A percentile compares a stretch with the other conserved stretches of the same genome.
phyloP scores from a whole-genome alignment of 148 eudicot genomes.

The Euryodendron excelsum region DNA sequence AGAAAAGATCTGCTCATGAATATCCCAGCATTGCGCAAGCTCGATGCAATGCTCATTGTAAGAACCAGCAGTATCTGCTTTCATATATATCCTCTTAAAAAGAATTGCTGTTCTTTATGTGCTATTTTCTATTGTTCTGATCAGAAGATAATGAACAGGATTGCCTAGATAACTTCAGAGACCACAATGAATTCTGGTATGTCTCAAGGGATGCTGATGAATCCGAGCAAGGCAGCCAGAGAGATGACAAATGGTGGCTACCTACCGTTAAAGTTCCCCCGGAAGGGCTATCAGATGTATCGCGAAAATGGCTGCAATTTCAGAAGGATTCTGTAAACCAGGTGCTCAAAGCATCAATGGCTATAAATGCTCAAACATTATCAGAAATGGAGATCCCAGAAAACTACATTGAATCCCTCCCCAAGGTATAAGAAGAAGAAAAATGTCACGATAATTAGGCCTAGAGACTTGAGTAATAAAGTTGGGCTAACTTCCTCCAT shows the following conservation, averaged over 20 bases:
- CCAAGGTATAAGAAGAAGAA: constrained; percentile 47
- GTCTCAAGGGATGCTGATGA: constrained; percentile 61
- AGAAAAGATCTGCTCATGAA: constrained; percentile 67
- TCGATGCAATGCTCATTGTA: constrained; percentile 86
- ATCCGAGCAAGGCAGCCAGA: constrained; percentile 44
- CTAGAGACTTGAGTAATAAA: neutral
- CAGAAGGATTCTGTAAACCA: constrained; percentile 85
- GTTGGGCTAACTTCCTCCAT: neutral
- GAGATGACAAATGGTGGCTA: constrained; percentile 82
- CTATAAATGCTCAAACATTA: constrained; percentile 78
- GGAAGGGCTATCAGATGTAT: constrained; percentile 57
- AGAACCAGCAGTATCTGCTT: constrained; percentile 21
- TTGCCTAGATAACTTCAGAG: constrained; percentile 69
- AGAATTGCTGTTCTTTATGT: too few relatives aligned
- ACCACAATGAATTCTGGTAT: constrained; percentile 61
- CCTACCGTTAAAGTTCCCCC: constrained; percentile 76
- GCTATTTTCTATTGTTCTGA: neutral
- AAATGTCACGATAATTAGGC: neutral
- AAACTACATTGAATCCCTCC: constrained; percentile 71
- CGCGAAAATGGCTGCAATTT: constrained; percentile 62
- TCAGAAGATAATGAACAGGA: constrained; percentile 40
- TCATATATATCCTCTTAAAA: too few relatives aligned
- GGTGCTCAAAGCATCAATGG: constrained; percentile 91
- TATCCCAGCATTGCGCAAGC: constrained; percentile 81
- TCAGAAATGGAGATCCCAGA: constrained; percentile 89